A percentile compares a stretch with the other conserved stretches of the same genome.
These are phyloP conservation scores for Gentiana dahurica DNA, from an alignment of 257 asterid genomes.

Conservation along the genomic window DNA sequence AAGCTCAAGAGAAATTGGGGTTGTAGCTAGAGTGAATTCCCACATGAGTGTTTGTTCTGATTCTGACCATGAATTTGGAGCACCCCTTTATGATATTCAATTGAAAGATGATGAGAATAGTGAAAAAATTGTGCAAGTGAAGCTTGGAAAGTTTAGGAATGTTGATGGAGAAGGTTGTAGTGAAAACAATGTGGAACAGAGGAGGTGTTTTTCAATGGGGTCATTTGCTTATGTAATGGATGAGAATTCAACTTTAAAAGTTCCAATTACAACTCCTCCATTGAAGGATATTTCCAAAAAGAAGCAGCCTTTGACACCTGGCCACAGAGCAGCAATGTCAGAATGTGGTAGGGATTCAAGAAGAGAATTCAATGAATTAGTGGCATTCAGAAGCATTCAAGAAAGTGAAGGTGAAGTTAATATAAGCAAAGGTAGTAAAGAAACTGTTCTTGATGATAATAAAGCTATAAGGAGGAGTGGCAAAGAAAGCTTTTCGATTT, in stretches of 20 bases:
- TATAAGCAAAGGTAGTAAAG: not conserved
- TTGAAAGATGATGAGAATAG: constrained; percentile 25
- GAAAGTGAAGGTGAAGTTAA: constrained; percentile 3
- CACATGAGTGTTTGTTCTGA: constrained; percentile 23
- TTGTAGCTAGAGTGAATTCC: constrained; percentile 38
- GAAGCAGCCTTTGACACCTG: constrained; percentile 52
- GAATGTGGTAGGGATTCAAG: constrained; percentile 79
- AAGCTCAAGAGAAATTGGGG: constrained; percentile 54
- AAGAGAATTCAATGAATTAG: constrained; percentile 59
- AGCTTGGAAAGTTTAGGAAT: constrained; percentile 76
- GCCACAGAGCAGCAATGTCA: constrained; percentile 66
- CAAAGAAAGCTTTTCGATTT: constrained; percentile 65
- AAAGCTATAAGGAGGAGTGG: constrained; percentile 32
- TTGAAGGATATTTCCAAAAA: constrained; percentile 41
- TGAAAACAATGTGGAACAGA: constrained; percentile 32
- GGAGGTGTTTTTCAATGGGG: constrained; percentile 94
- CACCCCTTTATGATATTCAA: constrained; percentile 24
- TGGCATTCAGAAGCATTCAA: constrained; percentile 22
- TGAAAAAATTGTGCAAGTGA: constrained; percentile 60
- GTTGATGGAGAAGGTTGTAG: constrained; percentile 41
- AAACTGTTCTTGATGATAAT: constrained; percentile 3
- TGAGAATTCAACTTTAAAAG: constrained; percentile 53
- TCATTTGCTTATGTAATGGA: constrained; percentile 92
- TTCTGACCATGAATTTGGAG: constrained; percentile 16
- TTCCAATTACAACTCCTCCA: constrained; percentile 67